Percentiles rank a stretch among this genome's conserved stretches.
These are phyloP conservation scores for Darksidea phi DNA, from an alignment of 495 filamentous ascomycete genomes.

Conservation along the genomic window DNA sequence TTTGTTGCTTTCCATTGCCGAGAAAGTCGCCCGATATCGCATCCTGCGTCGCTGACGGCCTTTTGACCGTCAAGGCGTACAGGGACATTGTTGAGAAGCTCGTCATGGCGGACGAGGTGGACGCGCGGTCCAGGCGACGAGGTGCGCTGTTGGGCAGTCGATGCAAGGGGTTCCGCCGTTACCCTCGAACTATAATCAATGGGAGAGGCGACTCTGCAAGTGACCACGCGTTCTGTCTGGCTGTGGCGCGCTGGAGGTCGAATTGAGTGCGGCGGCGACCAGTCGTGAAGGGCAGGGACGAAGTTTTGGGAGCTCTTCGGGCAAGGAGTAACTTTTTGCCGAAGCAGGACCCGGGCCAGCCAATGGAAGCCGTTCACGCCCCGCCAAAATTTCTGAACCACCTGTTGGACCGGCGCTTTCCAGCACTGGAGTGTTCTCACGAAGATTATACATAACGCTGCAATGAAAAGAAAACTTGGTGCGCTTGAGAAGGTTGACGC, in stretches of 20 bases:
- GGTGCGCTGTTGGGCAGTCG: background rate
- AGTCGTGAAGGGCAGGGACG: too few species aligned
- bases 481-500: conserved; percentile 95
- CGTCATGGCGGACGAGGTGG: conserved; percentile 67
- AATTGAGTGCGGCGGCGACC: too few species aligned
- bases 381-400: conserved; percentile 1
- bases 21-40: conserved; percentile 92
- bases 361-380: background rate
- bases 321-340: too few species aligned
- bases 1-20: conserved; percentile 93
- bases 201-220: background rate
- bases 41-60: conserved; percentile 82
- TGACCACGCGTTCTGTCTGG: background rate
- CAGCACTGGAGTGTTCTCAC: too few species aligned
- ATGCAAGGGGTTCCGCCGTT: background rate
- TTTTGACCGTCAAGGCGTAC: conserved; percentile 92
- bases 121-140: conserved; percentile 15
- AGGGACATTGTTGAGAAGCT: conserved; percentile 97
- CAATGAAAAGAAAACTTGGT: conserved; percentile 82
- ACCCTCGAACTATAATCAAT: background rate
- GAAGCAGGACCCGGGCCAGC: too few species aligned
- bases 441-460: conserved; percentile 35
- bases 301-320: too few species aligned
- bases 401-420: background rate
- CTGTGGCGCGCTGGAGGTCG: too few species aligned